Evolutionary conservation across 495 filamentous ascomycete genomes (phyloP).

Genomic region (Patellaria atrata): DNA sequence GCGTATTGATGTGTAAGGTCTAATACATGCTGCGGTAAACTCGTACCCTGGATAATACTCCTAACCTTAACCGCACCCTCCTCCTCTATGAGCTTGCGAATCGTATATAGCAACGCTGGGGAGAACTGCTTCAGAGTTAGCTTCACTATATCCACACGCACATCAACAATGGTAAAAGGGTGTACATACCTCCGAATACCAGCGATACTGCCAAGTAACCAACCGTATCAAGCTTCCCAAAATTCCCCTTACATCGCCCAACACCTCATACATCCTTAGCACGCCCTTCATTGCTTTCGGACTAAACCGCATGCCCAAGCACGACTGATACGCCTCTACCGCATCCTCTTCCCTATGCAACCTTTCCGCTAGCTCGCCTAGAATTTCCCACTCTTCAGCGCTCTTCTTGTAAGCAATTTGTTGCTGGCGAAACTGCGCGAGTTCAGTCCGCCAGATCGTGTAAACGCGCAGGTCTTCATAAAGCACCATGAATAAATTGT

Average conservation of each 20-base stretch:
- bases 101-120: conserved; percentile 67
- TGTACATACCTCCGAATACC: conserved; percentile 73
- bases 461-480: conserved; percentile 97
- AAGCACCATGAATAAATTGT: conserved; percentile 97
- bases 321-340: conserved; percentile 79
- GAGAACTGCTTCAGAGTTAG: conserved; percentile 53
- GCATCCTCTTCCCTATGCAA: conserved; percentile 82
- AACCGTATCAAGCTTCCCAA: conserved; percentile 70
- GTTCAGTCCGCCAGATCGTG: conserved; percentile 97
- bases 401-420: conserved; percentile 88
- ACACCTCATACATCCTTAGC: conserved; percentile 58
- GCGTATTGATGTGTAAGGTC: conserved; percentile 96
- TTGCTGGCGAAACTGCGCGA: conserved; percentile 83
- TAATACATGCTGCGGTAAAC: conserved; percentile 77
- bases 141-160: neutral
- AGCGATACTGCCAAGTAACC: conserved; percentile 95
- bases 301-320: conserved; percentile 68
- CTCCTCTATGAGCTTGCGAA: conserved; percentile 88
- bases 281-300: conserved; percentile 82
- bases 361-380: conserved; percentile 81
- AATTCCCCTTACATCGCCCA: conserved; percentile 57
- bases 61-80: conserved; percentile 95
- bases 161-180: neutral
- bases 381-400: conserved; percentile 94
- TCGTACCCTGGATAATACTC: conserved; percentile 92